Percentiles rank a stretch among this genome's conserved stretches.
Evolutionary conservation across 345 rosid species (phyloP).

Genomic region (Aegle marmelos): DNA sequence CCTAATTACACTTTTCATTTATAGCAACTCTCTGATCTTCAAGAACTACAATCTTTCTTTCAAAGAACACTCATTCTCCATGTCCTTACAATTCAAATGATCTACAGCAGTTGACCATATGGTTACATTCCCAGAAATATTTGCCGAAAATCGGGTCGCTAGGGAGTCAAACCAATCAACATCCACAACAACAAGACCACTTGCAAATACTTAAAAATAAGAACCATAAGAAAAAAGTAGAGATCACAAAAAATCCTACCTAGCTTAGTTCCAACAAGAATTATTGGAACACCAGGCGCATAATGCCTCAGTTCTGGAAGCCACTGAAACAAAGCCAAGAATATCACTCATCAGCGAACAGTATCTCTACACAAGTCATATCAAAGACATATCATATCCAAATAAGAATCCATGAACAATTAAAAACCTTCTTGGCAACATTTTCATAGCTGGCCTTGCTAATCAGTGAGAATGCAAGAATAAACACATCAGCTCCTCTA

Average conservation of each 20-base stretch:
- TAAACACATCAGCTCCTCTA: constrained; percentile 91
- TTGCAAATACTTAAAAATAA: neutral
- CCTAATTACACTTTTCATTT: neutral
- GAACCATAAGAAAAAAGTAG: neutral
- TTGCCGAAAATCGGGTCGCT: neutral
- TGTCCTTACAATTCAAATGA: neutral
- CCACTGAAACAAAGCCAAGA: constrained; percentile 53
- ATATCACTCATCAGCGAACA: constrained; percentile 7
- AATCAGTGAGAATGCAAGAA: constrained; percentile 92
- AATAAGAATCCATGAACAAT: neutral
- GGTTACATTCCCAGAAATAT: neutral
- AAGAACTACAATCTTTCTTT: neutral
- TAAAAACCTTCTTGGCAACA: constrained; percentile 78
- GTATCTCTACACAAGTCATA: neutral
- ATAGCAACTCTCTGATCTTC: neutral
- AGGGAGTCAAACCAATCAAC: neutral
- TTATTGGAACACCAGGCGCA: constrained; percentile 83
- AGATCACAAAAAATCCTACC: constrained; percentile 33
- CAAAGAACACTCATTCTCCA: neutral
- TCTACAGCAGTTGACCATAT: neutral
- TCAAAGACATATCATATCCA: neutral
- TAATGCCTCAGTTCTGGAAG: constrained; percentile 91
- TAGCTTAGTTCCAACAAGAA: constrained; percentile 91
- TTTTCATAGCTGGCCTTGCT: constrained; percentile 99
- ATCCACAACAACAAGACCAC: neutral